A percentile compares a stretch with the other conserved stretches of the same genome.
phyloP scores from a whole-genome alignment of 2,329 filamentous ascomycete species.

The Emericellopsis cladophorae region DNA sequence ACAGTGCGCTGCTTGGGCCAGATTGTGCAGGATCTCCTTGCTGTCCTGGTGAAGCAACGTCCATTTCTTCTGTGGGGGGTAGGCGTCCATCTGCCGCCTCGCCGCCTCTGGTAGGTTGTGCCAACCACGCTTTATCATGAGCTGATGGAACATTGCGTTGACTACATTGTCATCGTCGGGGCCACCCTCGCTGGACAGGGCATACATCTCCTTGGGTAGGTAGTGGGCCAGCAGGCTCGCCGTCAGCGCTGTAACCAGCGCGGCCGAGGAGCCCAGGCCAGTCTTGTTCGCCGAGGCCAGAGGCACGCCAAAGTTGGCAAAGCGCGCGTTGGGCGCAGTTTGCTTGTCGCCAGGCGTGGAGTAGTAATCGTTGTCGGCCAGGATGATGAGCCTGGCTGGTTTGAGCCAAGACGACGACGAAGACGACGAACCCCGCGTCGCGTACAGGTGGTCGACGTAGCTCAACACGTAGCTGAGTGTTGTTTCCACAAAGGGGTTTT shows the following conservation, averaged over 20 bases:
- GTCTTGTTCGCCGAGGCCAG: conserved; percentile 83
- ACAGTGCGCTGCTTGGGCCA: conserved; percentile 87
- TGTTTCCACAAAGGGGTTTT: conserved; percentile 86
- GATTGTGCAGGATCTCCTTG: conserved; percentile 65
- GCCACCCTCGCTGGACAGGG: conserved; percentile 39
- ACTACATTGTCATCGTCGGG: conserved; percentile 74
- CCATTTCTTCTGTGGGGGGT: conserved; percentile 93
- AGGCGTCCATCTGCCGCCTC: conserved; percentile 88
- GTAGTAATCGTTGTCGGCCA: conserved; percentile 96
- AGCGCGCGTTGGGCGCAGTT: conserved; percentile 32
- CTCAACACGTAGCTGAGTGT: conserved; percentile 78
- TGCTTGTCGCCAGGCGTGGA: conserved; percentile 35
- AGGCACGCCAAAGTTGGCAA: conserved; percentile 65
- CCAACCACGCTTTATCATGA: conserved; percentile 98
- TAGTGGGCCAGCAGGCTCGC: conserved; percentile 68
- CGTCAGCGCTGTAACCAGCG: conserved; percentile 79
- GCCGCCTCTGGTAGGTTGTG: conserved; percentile 94
- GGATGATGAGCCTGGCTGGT: conserved; percentile 66
- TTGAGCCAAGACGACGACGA: conserved; percentile 53
- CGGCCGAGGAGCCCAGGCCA: conserved; percentile 86
- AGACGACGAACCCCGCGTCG: conserved; percentile 37
- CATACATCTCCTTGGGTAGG: conserved; percentile 43
- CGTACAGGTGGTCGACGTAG: conserved; percentile 47
- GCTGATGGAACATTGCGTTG: conserved; percentile 78
- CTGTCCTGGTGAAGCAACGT: conserved; percentile 90